Evolutionary conservation across 208 protist genomes (phyloP).

Genomic region (Strigomonas culicis): DNA sequence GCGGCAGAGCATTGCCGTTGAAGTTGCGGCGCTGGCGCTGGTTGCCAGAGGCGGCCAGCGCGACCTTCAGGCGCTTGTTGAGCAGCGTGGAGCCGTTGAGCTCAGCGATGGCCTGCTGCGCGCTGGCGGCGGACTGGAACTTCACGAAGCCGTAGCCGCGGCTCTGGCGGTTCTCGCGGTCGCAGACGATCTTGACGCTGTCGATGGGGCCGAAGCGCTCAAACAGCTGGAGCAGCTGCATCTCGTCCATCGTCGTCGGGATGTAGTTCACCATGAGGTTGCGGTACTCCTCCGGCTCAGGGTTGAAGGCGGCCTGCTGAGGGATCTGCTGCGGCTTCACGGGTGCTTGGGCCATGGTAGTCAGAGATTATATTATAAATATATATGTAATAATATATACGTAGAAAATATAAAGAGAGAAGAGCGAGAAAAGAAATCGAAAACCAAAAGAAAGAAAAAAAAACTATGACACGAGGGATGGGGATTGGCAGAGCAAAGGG

Average conservation of each 20-base stretch:
- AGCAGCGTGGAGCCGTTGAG: conserved; percentile 72
- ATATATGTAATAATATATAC: conserved; percentile 9
- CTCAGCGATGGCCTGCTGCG: conserved; percentile 54
- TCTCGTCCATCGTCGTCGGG: conserved; percentile 60
- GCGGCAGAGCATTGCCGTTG: conserved; percentile 6
- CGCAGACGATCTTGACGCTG: conserved; percentile 75
- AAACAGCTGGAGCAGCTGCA: conserved; percentile 64
- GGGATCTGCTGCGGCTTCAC: neutral
- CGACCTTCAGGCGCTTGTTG: conserved; percentile 83
- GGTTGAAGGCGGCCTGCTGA: conserved; percentile 26
- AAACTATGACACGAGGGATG: neutral
- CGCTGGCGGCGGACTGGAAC: conserved; percentile 52
- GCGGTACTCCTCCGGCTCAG: conserved; percentile 42
- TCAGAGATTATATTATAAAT: conserved; percentile 10
- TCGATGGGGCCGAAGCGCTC: conserved; percentile 66
- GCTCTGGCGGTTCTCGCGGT: conserved; percentile 64
- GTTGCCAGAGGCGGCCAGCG: conserved; percentile 52
- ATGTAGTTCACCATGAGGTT: conserved; percentile 85
- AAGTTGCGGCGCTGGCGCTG: conserved; percentile 34
- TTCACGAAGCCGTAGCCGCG: conserved; percentile 80
- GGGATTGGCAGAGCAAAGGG: neutral
- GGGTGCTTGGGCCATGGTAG: conserved; percentile 1
- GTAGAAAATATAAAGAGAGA: conserved; percentile 5
- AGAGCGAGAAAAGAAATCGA: conserved; percentile 4
- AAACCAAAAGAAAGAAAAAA: conserved; percentile 14